These are phyloP conservation scores for Leishmania lainsoni DNA, from an alignment of 208 protist genomes.

Conservation along the genomic window DNA sequence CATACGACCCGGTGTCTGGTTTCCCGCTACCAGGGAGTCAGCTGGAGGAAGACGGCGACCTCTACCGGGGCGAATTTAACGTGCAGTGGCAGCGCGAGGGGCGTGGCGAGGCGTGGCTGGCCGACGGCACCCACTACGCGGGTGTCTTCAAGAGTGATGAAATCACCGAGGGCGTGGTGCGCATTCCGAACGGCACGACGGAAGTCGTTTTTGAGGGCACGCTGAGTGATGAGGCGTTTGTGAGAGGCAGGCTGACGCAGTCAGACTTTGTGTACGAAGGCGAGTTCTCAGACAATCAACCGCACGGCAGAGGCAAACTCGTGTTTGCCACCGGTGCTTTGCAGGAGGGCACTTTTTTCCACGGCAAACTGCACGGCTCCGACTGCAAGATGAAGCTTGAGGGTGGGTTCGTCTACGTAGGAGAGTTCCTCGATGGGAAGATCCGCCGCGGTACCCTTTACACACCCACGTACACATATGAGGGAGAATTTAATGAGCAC, in stretches of 20 bases:
- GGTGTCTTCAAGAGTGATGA: constrained; percentile 81
- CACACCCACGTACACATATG: constrained; percentile 91
- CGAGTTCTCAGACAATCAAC: constrained; percentile 80
- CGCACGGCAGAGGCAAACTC: constrained; percentile 82
- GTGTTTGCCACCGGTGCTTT: constrained; percentile 74
- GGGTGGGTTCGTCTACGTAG: constrained; percentile 89
- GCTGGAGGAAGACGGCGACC: constrained; percentile 89
- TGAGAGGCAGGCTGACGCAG: constrained; percentile 74
- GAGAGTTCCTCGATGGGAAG: constrained; percentile 84
- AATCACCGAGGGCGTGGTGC: constrained; percentile 80
- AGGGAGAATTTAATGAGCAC: constrained; percentile 90
- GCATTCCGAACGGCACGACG: constrained; percentile 84
- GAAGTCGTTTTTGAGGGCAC: constrained; percentile 85
- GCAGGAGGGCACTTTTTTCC: constrained; percentile 88
- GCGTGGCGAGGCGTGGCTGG: constrained; percentile 81
- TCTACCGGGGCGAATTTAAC: constrained; percentile 90
- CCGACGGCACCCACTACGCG: constrained; percentile 86
- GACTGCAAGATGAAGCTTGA: constrained; percentile 91
- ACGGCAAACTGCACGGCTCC: constrained; percentile 85
- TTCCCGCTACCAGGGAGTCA: constrained; percentile 73
- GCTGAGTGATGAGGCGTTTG: constrained; percentile 83
- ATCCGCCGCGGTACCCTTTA: constrained; percentile 83
- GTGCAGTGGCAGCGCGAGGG: constrained; percentile 86
- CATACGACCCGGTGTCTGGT: constrained; percentile 61
- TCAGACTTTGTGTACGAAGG: constrained; percentile 88